Base-by-base conservation (phyloP, 2,329 filamentous ascomycete species). In the Clonostachys byssicola region DNA sequence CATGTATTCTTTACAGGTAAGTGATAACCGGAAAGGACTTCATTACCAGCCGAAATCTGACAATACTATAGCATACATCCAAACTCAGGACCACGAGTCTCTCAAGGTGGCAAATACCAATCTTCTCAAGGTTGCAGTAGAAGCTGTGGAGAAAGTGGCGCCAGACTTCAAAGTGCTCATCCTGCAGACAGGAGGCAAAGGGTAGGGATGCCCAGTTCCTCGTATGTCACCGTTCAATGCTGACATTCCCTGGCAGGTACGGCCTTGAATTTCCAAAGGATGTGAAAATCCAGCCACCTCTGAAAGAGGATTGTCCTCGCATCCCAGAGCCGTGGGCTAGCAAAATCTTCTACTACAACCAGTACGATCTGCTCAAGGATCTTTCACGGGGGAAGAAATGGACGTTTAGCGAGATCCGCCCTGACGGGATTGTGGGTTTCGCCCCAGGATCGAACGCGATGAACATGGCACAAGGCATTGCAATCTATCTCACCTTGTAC, bases 401-500 rank as follows among this genome's bases (percentile, higher is more conserved):
- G 52, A 53, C 47, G 3, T 54, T 51, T 30, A 45, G 44, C 16
- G 52, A 54, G 47, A 47, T 55, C n/a, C 49, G 53, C 6, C 53
- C 52, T 1, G 51, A 56, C 40, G 52, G 44, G 2, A 51, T 55
- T 38, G 51, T 54, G 12, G 54, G 52, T 6, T 55, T 54, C n/a
- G 45, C 47, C 0, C 53, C 53, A 1, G 45, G 42, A 20, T 18
- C 44, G 7, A 55, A 54, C 36, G 47, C 50, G 2, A 54, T 54
- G 53, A 53, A 53, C 45, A 46, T 54, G 46, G 49, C 44, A n/a
- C 46, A 51, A 46, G 52, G 51, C 2, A 50, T 55, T 13, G 52
- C 41, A 13, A 30, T 55, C 13, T 55, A 50, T 35, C 47, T 53
- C 6, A 33, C 38, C 16, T 20, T 54, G 2, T 51, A 46, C 43